phyloP scores from a whole-genome alignment of 768 basidiomycete species.

The Trametes cingulata region DNA sequence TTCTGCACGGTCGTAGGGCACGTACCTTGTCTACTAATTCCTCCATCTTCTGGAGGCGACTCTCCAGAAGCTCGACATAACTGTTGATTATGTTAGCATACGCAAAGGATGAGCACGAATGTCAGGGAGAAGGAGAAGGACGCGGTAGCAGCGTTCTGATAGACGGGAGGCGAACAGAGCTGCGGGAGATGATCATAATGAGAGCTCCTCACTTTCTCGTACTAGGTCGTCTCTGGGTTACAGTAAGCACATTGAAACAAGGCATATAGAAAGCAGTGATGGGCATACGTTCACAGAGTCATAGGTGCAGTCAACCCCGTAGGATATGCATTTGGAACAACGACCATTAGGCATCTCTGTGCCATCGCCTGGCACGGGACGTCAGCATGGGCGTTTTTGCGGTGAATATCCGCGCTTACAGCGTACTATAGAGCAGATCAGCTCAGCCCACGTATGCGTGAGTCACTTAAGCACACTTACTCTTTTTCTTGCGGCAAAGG shows the following conservation, averaged over 20 bases:
- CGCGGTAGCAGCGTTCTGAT: too few species aligned
- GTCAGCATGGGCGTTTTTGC: too few species aligned
- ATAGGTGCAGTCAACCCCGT: background rate
- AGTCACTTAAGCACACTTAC: constrained; percentile 28
- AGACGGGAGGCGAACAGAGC: too few species aligned
- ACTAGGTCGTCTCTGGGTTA: background rate
- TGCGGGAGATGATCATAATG: too few species aligned
- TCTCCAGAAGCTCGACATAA: constrained; percentile 5
- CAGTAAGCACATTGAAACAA: background rate
- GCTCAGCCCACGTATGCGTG: too few species aligned
- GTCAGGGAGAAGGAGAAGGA: background rate
- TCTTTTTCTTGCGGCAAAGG: constrained; percentile 35
- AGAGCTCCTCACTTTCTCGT: background rate
- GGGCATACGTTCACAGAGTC: background rate
- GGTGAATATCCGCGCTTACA: too few species aligned
- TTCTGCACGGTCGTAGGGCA: background rate
- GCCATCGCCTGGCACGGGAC: background rate
- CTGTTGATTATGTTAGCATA: background rate
- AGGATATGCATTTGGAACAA: background rate
- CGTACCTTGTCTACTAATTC: background rate
- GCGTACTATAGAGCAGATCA: too few species aligned
- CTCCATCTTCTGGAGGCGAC: constrained; percentile 2
- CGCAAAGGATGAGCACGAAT: background rate
- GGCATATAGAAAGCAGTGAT: background rate
- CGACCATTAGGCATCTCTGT: background rate